phyloP scores from a whole-genome alignment of 139 green algal species.

The Axilococcus clingmanii region DNA sequence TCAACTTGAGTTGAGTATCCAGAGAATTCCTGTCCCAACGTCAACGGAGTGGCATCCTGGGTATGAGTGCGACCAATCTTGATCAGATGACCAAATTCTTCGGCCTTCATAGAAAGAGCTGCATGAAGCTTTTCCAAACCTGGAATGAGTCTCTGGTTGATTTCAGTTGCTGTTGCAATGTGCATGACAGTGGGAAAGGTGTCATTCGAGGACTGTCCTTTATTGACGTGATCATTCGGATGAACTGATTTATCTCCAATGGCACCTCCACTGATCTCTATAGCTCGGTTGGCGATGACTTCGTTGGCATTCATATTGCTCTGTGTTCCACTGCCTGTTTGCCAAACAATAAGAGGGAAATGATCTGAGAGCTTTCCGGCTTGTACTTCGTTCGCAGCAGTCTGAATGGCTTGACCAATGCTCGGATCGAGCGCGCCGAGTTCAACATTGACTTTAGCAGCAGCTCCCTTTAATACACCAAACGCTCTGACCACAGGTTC shows the following conservation, averaged over 20 bases:
- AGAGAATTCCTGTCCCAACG: slow-evolving; percentile 90
- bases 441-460: slow-evolving; percentile 70
- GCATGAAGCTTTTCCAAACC: slow-evolving; percentile 56
- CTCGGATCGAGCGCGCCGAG: slow-evolving; percentile 48
- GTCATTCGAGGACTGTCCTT: slow-evolving; percentile 90
- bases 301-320: slow-evolving; percentile 98
- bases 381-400: slow-evolving; percentile 66
- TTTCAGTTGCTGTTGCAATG: slow-evolving; percentile 73
- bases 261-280: slow-evolving; percentile 71
- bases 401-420: slow-evolving; percentile 55
- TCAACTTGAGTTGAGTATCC: slow-evolving; percentile 81
- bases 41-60: slow-evolving; percentile 89
- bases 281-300: slow-evolving; percentile 80
- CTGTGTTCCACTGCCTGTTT: slow-evolving; percentile 90
- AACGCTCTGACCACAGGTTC: slow-evolving; percentile 83
- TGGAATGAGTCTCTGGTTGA: slow-evolving; percentile 59
- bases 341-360: slow-evolving; percentile 91
- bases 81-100: slow-evolving; percentile 78
- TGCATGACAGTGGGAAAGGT: slow-evolving; percentile 96
- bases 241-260: slow-evolving; percentile 75
- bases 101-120: slow-evolving; percentile 54
- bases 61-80: slow-evolving; percentile 96
- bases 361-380: slow-evolving; percentile 77
- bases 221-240: slow-evolving; percentile 97
- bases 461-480: slow-evolving; percentile 81